Evolutionary conservation across 306 rosid species (phyloP).

Genomic region (Pyrus communis): DNA sequence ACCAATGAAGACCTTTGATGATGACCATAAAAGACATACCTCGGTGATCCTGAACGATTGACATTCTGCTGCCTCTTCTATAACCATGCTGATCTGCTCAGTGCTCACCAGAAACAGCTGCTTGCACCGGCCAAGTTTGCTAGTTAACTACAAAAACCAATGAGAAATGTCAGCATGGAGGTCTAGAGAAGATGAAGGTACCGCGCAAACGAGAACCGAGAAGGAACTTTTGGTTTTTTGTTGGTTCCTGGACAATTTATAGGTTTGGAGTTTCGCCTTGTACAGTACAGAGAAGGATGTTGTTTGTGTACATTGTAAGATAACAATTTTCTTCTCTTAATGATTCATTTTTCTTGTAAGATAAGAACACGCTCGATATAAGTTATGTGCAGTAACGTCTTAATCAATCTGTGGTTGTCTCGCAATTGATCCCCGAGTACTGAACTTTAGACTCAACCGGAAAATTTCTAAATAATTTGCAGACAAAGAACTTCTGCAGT

Average conservation of each 20-base stretch:
- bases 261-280: constrained; percentile 16
- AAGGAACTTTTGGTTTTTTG: constrained; percentile 2
- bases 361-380: background rate
- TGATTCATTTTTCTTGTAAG: constrained; percentile 1
- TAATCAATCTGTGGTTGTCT: background rate
- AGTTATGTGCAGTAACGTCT: background rate
- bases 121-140: background rate
- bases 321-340: background rate
- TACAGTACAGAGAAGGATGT: constrained; percentile 21
- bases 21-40: background rate
- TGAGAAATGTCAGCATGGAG: background rate
- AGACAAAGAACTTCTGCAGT: background rate
- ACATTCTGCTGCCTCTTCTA: background rate
- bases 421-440: background rate
- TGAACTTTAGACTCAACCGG: background rate
- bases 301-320: constrained; percentile 7
- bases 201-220: background rate
- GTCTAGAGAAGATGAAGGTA: constrained; percentile 4
- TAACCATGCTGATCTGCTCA: background rate
- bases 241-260: constrained; percentile 5
- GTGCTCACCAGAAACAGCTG: constrained; percentile 6
- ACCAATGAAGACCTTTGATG: constrained; percentile 10
- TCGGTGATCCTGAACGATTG: background rate
- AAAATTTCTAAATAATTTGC: background rate
- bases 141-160: background rate